phyloP scores from a whole-genome alignment of 768 basidiomycete genomes.

The Kondoa subrosea region DNA sequence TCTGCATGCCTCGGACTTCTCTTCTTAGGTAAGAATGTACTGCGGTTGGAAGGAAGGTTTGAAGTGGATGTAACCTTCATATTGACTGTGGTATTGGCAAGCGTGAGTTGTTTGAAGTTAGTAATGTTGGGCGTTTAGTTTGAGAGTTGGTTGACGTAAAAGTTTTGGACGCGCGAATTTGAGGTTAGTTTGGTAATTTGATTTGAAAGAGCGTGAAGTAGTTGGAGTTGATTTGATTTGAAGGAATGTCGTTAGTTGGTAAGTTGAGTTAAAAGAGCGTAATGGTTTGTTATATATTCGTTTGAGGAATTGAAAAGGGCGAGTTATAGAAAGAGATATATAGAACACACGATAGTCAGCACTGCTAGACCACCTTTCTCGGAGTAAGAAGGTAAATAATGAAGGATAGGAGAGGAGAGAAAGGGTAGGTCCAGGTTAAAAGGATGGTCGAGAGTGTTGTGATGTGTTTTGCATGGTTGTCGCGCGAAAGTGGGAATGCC shows the following conservation, averaged over 20 bases:
- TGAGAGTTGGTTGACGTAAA: background rate
- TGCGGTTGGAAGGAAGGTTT: background rate
- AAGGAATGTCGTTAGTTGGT: background rate
- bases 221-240: background rate
- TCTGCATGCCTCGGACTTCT: background rate
- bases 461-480: background rate
- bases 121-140: too few species aligned
- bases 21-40: conserved; percentile 3
- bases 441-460: background rate
- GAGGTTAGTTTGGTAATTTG: background rate
- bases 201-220: conserved; percentile 4
- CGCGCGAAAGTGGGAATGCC: background rate
- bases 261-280: background rate
- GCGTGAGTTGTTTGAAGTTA: too few species aligned
- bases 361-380: background rate
- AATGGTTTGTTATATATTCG: background rate
- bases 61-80: conserved; percentile 5
- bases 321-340: background rate
- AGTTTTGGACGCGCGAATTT: background rate
- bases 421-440: background rate
- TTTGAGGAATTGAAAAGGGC: too few species aligned
- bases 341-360: background rate
- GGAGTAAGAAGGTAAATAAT: background rate
- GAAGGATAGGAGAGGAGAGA: background rate
- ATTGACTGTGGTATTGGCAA: background rate